Percentiles rank a stretch among this genome's conserved stretches.
Evolutionary conservation across 2,329 filamentous ascomycete species (phyloP).

Genomic region (Neopestalotiopsis rosae): DNA sequence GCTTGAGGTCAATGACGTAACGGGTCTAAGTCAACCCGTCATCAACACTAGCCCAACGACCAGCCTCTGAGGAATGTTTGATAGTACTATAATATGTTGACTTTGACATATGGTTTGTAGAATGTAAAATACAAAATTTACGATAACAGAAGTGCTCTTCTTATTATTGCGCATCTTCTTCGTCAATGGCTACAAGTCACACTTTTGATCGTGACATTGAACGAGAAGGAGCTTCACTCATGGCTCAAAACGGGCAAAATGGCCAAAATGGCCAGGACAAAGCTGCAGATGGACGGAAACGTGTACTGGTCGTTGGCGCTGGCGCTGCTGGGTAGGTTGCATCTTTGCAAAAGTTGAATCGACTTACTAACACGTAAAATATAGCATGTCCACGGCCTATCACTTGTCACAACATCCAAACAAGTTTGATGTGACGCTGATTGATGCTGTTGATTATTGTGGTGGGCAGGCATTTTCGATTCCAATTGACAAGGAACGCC

Average conservation of each 20-base stretch:
- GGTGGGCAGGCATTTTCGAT: slow-evolving; percentile 69
- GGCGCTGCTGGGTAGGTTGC: slow-evolving; percentile 43
- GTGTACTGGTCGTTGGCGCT: slow-evolving; percentile 46
- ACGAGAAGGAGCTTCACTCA: slow-evolving; percentile 23
- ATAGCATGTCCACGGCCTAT: slow-evolving; percentile 60
- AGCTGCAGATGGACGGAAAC: slow-evolving; percentile 32
- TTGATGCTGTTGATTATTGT: slow-evolving; percentile 62
- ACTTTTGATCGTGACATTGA: slow-evolving; percentile 28
- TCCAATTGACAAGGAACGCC: slow-evolving; percentile 59
- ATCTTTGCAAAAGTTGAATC: neutral
- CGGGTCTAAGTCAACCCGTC: slow-evolving; percentile 18
- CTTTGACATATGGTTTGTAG: neutral
- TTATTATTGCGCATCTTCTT: neutral
- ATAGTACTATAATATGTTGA: neutral
- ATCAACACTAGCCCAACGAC: slow-evolving; percentile 6
- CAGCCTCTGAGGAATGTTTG: neutral
- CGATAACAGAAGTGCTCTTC: no score
- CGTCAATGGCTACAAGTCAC: slow-evolving; percentile 8
- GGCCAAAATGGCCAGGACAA: slow-evolving; percentile 12
- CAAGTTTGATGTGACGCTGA: slow-evolving; percentile 64
- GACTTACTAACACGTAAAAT: neutral
- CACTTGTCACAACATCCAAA: slow-evolving; percentile 64
- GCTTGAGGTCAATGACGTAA: slow-evolving; percentile 19
- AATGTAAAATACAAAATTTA: no score
- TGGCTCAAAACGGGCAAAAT: slow-evolving; percentile 24